Conservation (phyloP, 495 filamentous ascomycete genomes). For the Tuber aestivum region DNA sequence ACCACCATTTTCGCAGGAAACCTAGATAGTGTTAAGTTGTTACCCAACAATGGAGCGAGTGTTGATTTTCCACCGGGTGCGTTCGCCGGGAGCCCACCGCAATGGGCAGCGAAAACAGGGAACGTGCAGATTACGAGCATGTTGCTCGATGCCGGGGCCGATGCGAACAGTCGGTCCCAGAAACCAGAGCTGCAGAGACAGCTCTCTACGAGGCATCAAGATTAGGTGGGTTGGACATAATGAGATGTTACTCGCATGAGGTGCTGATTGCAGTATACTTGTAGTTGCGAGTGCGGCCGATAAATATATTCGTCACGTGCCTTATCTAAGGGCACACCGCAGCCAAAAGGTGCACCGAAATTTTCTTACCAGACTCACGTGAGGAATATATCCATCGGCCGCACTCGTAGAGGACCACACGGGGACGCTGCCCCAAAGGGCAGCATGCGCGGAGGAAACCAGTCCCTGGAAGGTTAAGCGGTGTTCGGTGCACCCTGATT, state of each 20-base stretch:
- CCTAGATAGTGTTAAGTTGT: constrained; percentile 4
- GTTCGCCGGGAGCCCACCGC: background rate
- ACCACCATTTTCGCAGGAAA: constrained; percentile 8
- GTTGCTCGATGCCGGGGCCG: constrained; percentile 1
- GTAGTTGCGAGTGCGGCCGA: no score
- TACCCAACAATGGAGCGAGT: constrained; percentile 7
- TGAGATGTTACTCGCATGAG: constrained; percentile 32
- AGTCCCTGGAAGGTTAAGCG: constrained; percentile 17
- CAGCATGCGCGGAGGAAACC: constrained; percentile 12
- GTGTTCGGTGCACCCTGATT: no score
- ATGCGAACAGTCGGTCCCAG: background rate
- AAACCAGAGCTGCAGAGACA: background rate
- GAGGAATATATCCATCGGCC: no score
- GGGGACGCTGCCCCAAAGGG: constrained; percentile 40
- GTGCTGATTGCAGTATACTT: constrained; percentile 20
- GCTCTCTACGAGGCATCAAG: background rate
- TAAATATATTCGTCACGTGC: no score
- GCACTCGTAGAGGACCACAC: no score
- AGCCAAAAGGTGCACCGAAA: no score
- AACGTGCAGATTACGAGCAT: constrained; percentile 8
- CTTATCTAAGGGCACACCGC: no score
- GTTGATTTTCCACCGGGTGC: background rate
- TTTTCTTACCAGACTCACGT: no score
- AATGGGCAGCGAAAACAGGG: background rate
- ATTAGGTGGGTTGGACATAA: background rate